phyloP scores from a whole-genome alignment of 2,329 filamentous ascomycete species.

The Septoria linicola region DNA sequence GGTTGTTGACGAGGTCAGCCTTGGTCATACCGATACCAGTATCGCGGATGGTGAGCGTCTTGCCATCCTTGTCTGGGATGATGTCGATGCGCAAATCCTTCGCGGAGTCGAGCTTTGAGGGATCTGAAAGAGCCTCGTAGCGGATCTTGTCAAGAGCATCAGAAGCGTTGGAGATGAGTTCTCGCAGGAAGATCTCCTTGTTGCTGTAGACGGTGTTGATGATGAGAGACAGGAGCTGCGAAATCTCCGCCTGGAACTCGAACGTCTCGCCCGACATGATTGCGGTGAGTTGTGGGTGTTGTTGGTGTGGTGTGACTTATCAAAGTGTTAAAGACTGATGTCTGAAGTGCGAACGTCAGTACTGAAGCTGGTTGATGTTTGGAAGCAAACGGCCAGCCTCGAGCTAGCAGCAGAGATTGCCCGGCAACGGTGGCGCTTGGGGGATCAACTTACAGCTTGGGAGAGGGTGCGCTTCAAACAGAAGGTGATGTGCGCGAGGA shows the following conservation, averaged over 20 bases:
- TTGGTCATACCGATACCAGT: constrained; percentile 99
- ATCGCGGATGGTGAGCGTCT: constrained; percentile 96
- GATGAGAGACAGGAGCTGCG: constrained; percentile 98
- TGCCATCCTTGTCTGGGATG: constrained; percentile 94
- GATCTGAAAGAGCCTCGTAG: constrained; percentile 96
- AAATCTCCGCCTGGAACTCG: constrained; percentile 99
- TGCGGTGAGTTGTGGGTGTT: constrained; percentile 31
- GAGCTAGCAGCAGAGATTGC: not conserved
- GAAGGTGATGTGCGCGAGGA: too few relatives aligned
- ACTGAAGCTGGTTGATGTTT: not conserved
- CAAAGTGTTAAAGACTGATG: not conserved
- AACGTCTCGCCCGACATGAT: constrained; percentile 91
- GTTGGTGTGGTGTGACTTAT: constrained; percentile 11
- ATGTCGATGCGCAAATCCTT: constrained; percentile 99
- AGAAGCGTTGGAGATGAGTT: constrained; percentile 96
- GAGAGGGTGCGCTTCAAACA: too few relatives aligned
- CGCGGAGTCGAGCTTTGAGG: constrained; percentile 92
- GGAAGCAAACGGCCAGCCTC: not conserved
- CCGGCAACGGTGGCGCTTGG: not conserved
- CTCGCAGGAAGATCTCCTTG: constrained; percentile 99
- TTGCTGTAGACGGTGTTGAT: constrained; percentile 99
- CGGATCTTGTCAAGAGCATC: constrained; percentile 99
- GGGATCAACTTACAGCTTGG: too few relatives aligned
- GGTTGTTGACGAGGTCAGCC: constrained; percentile 99
- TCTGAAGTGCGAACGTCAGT: constrained; percentile 3